A percentile compares a stretch with the other conserved stretches of the same genome.
Evolutionary conservation across 2,329 filamentous ascomycete species (phyloP).

Genomic region (Colletotrichum tropicale): DNA sequence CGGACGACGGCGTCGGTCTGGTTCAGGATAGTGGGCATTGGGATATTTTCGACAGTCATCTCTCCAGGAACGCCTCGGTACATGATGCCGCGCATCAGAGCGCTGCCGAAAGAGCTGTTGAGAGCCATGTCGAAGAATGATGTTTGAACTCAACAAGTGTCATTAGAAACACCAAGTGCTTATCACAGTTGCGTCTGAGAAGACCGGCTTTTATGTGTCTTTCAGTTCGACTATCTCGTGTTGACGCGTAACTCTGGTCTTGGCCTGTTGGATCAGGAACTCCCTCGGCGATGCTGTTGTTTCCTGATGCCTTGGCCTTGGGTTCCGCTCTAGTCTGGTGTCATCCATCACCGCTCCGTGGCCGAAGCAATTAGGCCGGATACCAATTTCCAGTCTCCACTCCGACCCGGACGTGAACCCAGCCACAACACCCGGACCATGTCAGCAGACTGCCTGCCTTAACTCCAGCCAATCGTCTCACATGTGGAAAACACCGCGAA

Average conservation of each 20-base stretch:
- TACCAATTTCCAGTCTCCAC: neutral
- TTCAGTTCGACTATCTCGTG: neutral
- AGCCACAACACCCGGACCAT: neutral
- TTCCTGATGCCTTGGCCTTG: neutral
- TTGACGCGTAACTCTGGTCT: neutral
- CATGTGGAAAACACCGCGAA: neutral
- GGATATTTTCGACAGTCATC: slow-evolving; percentile 19
- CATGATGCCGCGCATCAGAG: neutral
- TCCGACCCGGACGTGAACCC: neutral
- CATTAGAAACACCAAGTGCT: fast-evolving
- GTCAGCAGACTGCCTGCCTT: neutral
- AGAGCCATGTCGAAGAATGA: neutral
- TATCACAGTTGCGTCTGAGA: neutral
- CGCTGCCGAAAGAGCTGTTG: neutral
- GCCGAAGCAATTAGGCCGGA: neutral
- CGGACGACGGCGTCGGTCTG: slow-evolving; percentile 37
- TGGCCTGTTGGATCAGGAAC: neutral
- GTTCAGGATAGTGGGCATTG: slow-evolving; percentile 17
- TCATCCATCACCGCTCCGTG: neutral
- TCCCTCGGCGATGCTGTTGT: neutral
- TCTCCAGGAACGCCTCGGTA: slow-evolving; percentile 25
- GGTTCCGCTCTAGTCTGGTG: neutral
- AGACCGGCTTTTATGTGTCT: neutral
- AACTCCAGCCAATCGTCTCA: neutral
- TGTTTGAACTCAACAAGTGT: neutral